Evolutionary conservation across 2,329 filamentous ascomycete genomes (phyloP).

Genomic region (Cordyceps cateniannulata): DNA sequence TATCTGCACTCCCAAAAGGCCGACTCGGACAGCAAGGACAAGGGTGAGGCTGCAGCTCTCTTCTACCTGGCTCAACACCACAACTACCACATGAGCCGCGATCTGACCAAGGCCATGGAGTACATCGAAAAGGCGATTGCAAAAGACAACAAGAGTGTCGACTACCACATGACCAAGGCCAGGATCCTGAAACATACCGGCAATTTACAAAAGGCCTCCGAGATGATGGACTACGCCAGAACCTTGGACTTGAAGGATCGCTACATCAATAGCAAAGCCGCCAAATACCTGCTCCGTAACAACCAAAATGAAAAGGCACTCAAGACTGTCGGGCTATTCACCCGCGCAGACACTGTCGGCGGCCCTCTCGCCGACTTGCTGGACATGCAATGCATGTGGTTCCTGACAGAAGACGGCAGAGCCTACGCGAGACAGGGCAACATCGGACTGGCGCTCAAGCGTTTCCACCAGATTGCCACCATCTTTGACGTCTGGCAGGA

Average conservation of each 20-base stretch:
- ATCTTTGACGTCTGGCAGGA: conserved; percentile 98
- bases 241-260: conserved; percentile 82
- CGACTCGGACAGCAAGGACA: conserved; percentile 39
- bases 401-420: conserved; percentile 88
- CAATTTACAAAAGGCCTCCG: conserved; percentile 70
- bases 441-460: conserved; percentile 79
- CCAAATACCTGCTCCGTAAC: conserved; percentile 93
- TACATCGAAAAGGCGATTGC: conserved; percentile 81
- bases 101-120: conserved; percentile 73
- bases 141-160: conserved; percentile 72
- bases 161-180: conserved; percentile 92
- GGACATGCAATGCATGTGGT: conserved; percentile 99
- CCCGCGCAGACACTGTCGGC: conserved; percentile 79
- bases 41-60: conserved; percentile 71
- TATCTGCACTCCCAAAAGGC: conserved; percentile 60
- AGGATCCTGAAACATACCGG: conserved; percentile 90
- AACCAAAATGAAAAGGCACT: conserved; percentile 82
- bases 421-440: conserved; percentile 78
- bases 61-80: conserved; percentile 98
- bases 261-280: conserved; percentile 97
- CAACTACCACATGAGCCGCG: conserved; percentile 82
- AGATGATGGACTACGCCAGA: conserved; percentile 82
- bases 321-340: conserved; percentile 89
- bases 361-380: conserved; percentile 85
- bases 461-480: conserved; percentile 79